Evolutionary conservation across 2,329 filamentous ascomycete species (phyloP).

Genomic region (Pseudogymnoascus sp.): DNA sequence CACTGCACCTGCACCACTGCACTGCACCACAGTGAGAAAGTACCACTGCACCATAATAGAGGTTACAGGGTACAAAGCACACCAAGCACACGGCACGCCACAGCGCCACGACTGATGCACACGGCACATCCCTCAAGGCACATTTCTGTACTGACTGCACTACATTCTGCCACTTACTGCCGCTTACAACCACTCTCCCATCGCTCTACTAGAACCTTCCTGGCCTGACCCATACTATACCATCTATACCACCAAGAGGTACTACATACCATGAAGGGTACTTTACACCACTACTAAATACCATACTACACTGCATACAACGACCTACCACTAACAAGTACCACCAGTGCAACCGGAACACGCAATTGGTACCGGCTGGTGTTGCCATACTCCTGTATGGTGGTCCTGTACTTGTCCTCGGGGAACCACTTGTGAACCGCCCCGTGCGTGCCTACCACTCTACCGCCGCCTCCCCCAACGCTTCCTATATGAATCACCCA

Average conservation of each 20-base stretch:
- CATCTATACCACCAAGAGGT: not conserved
- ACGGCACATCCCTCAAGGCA: not conserved
- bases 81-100: not conserved
- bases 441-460: not conserved
- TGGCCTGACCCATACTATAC: not conserved
- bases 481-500: constrained; percentile 5
- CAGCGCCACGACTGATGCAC: not conserved
- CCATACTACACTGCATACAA: not conserved
- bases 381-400: not conserved
- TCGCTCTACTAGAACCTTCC: not conserved
- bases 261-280: not conserved
- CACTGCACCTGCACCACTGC: not conserved
- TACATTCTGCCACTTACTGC: not conserved
- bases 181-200: not conserved
- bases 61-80: not conserved
- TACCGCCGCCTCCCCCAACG: not conserved
- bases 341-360: not conserved
- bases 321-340: not conserved
- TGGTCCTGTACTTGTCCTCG: not conserved
- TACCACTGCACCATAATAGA: not conserved
- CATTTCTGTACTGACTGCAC: not conserved
- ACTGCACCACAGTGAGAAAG: not conserved
- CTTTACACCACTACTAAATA: not conserved
- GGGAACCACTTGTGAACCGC: not conserved
- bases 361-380: not conserved